Evolutionary conservation across 2,329 filamentous ascomycete genomes (phyloP).

Genomic region (Neofusicoccum sp.): DNA sequence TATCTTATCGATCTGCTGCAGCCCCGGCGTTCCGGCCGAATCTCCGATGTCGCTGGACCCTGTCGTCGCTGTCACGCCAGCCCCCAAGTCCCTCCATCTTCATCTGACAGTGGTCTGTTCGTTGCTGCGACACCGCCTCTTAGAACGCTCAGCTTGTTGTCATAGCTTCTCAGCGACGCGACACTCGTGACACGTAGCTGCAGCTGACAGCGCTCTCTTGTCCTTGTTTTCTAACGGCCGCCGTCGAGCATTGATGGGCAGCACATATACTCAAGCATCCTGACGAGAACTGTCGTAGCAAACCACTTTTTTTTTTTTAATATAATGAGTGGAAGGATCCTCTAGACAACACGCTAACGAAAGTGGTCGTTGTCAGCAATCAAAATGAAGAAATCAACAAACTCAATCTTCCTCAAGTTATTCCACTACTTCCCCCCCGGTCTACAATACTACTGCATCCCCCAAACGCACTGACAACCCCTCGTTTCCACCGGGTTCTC

Average conservation of each 20-base stretch:
- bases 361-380: background rate
- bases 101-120: background rate
- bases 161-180: background rate
- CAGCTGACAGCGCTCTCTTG: background rate
- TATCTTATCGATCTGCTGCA: slow-evolving; percentile 9
- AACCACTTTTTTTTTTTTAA: background rate
- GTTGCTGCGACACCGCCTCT: background rate
- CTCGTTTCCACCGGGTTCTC: background rate
- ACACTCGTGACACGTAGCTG: background rate
- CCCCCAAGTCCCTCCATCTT: too few species aligned
- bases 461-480: background rate
- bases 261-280: background rate
- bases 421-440: background rate
- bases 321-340: background rate
- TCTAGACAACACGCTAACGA: background rate
- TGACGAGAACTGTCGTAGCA: background rate
- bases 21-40: background rate
- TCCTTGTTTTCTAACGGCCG: background rate
- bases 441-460: too few species aligned
- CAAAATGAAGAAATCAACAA: background rate
- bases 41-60: slow-evolving; percentile 10
- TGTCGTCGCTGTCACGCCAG: background rate
- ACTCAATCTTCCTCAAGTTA: background rate
- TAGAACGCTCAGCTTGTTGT: background rate
- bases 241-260: background rate